Conservation (phyloP, 2,329 filamentous ascomycete species). For the Phialophora verrucosa region DNA sequence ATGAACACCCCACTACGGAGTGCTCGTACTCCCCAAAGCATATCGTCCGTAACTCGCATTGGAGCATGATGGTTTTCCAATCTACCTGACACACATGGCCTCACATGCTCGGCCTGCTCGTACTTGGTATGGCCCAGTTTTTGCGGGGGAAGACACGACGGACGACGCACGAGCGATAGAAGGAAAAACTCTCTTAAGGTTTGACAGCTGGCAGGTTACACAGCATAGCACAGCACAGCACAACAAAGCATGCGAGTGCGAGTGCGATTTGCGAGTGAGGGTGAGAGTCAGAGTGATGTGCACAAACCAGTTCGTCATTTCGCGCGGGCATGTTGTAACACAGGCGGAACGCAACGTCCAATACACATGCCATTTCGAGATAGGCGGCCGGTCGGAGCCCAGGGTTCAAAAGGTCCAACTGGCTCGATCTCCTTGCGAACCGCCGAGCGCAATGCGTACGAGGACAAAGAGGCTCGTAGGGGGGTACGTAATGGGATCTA, state of each 20-base stretch:
- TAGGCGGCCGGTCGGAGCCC: no score
- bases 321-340: no score
- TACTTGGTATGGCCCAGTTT: neutral
- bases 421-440: no score
- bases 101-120: no score
- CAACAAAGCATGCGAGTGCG: neutral
- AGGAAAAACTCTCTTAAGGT: neutral
- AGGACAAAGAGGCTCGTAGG: neutral
- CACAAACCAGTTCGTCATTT: neutral
- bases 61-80: neutral
- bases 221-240: neutral
- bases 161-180: neutral
- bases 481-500: neutral
- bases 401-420: no score
- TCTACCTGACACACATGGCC: no score
- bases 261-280: no score
- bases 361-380: no score
- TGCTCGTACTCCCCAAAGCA: neutral
- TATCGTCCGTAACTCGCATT: neutral
- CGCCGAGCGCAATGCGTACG: no score
- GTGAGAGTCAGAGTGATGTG: neutral
- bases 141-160: neutral
- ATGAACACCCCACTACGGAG: no score
- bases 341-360: no score
- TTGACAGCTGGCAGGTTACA: neutral